These are phyloP conservation scores for Heritiera fomes DNA, from an alignment of 345 rosid species.

Conservation along the genomic window DNA sequence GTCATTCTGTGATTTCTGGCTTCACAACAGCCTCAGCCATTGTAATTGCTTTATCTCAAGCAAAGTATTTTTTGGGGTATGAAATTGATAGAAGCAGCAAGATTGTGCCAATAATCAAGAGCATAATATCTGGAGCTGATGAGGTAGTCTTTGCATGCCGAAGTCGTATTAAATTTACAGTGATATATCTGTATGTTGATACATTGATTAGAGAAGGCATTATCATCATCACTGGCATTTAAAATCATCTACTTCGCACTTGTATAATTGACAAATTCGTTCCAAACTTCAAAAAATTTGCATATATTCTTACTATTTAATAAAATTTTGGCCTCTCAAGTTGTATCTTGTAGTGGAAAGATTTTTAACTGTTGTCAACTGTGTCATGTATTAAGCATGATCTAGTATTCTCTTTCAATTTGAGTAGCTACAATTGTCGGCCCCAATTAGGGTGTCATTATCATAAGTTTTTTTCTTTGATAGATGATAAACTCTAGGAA, in stretches of 20 bases:
- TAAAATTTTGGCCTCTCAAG: slow-evolving; percentile 2
- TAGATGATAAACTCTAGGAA: slow-evolving; percentile 9
- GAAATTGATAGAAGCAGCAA: slow-evolving; percentile 71
- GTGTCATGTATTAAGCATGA: slow-evolving; percentile 3
- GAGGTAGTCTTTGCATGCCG: slow-evolving; percentile 47
- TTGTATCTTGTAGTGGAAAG: background rate
- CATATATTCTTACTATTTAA: background rate
- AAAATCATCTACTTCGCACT: background rate
- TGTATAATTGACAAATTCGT: background rate
- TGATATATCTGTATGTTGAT: background rate
- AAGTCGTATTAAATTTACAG: background rate
- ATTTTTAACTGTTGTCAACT: background rate
- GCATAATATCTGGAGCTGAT: slow-evolving; percentile 87
- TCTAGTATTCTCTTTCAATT: background rate
- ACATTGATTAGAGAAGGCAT: background rate
- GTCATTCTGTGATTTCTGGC: slow-evolving; percentile 99
- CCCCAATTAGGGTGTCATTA: background rate
- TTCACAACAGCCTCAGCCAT: slow-evolving; percentile 95
- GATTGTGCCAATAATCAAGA: slow-evolving; percentile 85
- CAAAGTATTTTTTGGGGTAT: slow-evolving; percentile 96
- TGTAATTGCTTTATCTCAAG: slow-evolving; percentile 91
- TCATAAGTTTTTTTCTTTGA: background rate
- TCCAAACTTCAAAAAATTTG: background rate
- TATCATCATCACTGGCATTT: background rate
- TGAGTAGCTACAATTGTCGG: background rate